Evolutionary conservation across 805 yeast species (phyloP).

Genomic region (Ogataea populi-albae): DNA sequence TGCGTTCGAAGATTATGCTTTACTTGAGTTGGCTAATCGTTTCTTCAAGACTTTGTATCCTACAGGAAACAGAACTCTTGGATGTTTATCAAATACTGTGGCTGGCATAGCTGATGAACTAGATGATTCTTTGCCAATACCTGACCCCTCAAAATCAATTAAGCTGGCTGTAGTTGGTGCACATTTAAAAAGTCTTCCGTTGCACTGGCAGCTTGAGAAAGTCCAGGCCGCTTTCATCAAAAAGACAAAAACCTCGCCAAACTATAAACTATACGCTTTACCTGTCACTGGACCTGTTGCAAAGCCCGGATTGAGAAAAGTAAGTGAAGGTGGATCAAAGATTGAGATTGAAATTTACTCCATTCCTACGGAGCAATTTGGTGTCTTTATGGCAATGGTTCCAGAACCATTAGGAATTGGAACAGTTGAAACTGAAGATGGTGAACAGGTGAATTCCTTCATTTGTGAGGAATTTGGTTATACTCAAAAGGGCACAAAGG

Average conservation of each 20-base stretch:
- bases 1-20: conserved; percentile 85
- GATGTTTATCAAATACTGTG: conserved; percentile 31
- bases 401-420: conserved; percentile 97
- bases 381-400: conserved; percentile 80
- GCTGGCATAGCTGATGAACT: conserved; percentile 44
- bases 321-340: conserved; percentile 47
- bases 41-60: conserved; percentile 52
- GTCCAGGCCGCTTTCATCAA: conserved; percentile 71
- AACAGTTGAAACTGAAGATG: conserved; percentile 75
- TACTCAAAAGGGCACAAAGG: conserved; percentile 63
- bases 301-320: conserved; percentile 88
- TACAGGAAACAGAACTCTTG: conserved; percentile 52
- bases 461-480: conserved; percentile 93
- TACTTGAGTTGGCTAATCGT: conserved; percentile 76
- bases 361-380: conserved; percentile 74
- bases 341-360: conserved; percentile 82
- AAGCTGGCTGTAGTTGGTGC: conserved; percentile 95
- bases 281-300: conserved; percentile 78
- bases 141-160: conserved; percentile 42
- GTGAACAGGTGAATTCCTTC: conserved; percentile 86
- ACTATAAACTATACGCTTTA: conserved; percentile 77
- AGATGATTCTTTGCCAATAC: conserved; percentile 42
- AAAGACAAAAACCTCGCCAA: conserved; percentile 64
- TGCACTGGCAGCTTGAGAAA: conserved; percentile 90
- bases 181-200: conserved; percentile 81